Conservation (phyloP, 2,329 filamentous ascomycete species). For the Bipolaris bicolor region DNA sequence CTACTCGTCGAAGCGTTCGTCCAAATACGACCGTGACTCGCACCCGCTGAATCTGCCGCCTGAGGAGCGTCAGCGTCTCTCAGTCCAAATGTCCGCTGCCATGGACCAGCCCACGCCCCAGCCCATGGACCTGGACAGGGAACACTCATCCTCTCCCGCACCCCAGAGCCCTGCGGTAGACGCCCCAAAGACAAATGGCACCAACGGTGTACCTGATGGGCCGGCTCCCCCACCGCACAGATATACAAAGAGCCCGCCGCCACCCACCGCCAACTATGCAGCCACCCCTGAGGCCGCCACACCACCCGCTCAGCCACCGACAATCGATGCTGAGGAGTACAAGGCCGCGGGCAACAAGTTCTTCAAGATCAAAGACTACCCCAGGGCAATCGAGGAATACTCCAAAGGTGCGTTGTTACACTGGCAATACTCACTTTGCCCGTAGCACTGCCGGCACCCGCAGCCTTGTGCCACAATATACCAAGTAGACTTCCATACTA, state of each 20-base stretch:
- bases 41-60: conserved; percentile 91
- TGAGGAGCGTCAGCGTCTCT: conserved; percentile 81
- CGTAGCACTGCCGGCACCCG: conserved; percentile 17
- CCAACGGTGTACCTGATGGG: conserved; percentile 55
- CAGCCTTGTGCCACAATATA: neutral
- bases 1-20: conserved; percentile 46
- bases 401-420: conserved; percentile 75
- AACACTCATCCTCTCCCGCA: conserved; percentile 63
- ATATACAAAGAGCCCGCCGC: conserved; percentile 57
- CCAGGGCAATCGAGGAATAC: conserved; percentile 88
- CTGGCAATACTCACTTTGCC: conserved; percentile 5
- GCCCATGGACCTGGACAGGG: conserved; percentile 80
- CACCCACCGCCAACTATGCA: conserved; percentile 49
- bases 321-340: conserved; percentile 85
- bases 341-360: conserved; percentile 95
- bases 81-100: conserved; percentile 67
- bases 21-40: conserved; percentile 66
- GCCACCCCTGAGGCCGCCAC: conserved; percentile 48
- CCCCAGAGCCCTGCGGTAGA: conserved; percentile 55
- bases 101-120: conserved; percentile 60
- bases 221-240: conserved; percentile 76
- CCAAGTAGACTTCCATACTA: conserved; percentile 25
- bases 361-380: conserved; percentile 93
- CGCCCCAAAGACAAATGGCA: conserved; percentile 57
- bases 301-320: conserved; percentile 50